Evolutionary conservation across 192 early-diverging fungal species (phyloP).

Genomic region (Backusella tarrabulga): DNA sequence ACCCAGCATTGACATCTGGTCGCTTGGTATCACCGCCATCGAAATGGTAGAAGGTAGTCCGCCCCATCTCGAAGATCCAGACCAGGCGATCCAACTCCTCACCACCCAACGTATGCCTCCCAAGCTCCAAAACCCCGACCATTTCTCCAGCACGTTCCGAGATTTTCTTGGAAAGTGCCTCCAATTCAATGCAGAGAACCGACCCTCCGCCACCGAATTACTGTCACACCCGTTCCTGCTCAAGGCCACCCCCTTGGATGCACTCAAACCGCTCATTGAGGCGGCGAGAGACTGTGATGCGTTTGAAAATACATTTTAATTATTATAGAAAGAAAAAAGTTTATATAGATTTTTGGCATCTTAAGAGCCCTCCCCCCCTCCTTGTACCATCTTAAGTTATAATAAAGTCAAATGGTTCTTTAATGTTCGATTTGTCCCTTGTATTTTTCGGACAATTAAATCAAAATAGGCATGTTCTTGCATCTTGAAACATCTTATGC

Average conservation of each 20-base stretch:
- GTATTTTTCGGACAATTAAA: neutral
- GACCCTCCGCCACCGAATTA: conserved; percentile 75
- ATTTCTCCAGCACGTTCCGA: conserved; percentile 65
- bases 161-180: conserved; percentile 81
- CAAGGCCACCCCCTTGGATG: conserved; percentile 74
- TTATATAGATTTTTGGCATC: too few species aligned
- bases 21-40: conserved; percentile 95
- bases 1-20: conserved; percentile 93
- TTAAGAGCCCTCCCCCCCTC: too few species aligned
- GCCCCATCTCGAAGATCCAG: conserved; percentile 90
- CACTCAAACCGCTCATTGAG: conserved; percentile 72
- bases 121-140: conserved; percentile 82
- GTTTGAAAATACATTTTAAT: neutral
- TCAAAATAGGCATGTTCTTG: neutral
- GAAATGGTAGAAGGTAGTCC: conserved; percentile 97
- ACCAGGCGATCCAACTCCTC: conserved; percentile 74
- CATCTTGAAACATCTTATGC: neutral
- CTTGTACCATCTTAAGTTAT: too few species aligned
- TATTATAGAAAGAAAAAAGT: too few species aligned
- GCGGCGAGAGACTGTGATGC: conserved; percentile 10
- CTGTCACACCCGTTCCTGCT: conserved; percentile 82
- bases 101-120: conserved; percentile 86
- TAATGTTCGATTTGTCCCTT: neutral
- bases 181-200: conserved; percentile 77
- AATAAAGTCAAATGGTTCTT: too few species aligned